These are phyloP conservation scores for Triticum timopheevii DNA, from an alignment of 176 grass and related monocot genomes.

Conservation along the genomic window DNA sequence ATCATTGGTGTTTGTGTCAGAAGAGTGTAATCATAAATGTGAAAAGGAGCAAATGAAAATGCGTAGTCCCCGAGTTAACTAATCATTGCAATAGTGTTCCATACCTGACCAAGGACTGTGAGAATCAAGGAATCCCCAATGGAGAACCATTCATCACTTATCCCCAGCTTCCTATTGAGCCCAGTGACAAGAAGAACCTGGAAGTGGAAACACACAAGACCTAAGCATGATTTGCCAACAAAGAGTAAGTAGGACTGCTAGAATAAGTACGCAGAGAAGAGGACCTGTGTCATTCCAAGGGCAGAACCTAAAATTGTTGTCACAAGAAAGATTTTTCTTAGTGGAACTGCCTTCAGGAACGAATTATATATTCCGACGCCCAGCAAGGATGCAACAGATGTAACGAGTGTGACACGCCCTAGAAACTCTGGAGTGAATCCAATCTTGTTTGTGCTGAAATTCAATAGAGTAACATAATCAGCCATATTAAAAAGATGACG, in stretches of 20 bases:
- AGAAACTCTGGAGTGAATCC: constrained; percentile 95
- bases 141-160: constrained; percentile 95
- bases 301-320: constrained; percentile 76
- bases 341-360: constrained; percentile 77
- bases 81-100: neutral
- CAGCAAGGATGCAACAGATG: constrained; percentile 89
- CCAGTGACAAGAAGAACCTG: constrained; percentile 91
- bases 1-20: neutral
- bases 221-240: constrained; percentile 27
- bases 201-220: neutral
- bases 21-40: neutral
- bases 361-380: constrained; percentile 85
- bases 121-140: constrained; percentile 95
- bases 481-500: neutral
- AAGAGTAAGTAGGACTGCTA: neutral
- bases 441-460: constrained; percentile 94
- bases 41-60: neutral
- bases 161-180: constrained; percentile 68
- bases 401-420: constrained; percentile 83
- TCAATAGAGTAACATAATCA: constrained; percentile 27
- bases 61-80: neutral
- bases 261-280: constrained; percentile 17
- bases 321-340: constrained; percentile 82
- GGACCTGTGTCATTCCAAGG: constrained; percentile 96
- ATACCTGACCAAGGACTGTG: constrained; percentile 92